Base-by-base conservation (phyloP, 2,329 filamentous ascomycete genomes). In the Fusarium sp. region DNA sequence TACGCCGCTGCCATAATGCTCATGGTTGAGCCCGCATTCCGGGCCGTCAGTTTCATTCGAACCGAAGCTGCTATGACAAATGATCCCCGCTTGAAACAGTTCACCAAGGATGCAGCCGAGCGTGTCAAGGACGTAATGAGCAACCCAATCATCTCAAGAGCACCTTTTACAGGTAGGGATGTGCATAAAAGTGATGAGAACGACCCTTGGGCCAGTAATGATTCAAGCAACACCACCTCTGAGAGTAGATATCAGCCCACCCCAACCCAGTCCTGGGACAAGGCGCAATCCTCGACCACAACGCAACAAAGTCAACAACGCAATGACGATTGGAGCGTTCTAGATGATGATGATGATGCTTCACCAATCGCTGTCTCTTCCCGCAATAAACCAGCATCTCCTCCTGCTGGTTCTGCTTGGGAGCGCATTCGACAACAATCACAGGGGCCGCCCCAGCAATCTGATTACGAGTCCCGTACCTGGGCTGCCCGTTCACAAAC, bases 391-490 rank as follows among this genome's bases (percentile, higher is more conserved):
- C 35, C 59, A 15, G 19, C 61, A 39, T 39, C 67, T 23, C 29
- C 63, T 12, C 67, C 67, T 49, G 51, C 70, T 58, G 66, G 80
- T 33, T 85, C 84, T 9, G 68, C 84, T 7, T 87, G 85, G 85
- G 84, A 85, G 33, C 82, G 84, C 33, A 62, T 87, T 39, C 82
- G 85, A 41, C 80, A 83, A 33, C 76, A 78, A 29, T 61, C 74
- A 23, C 59, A 67, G 63, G 79, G 48, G 66, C 63, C 65, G 14
- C 51, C 64, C 15, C 51, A 69, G 29, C 77, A 77, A 45, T 60
- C 66, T 37, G 60, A 52, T 16, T 61, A 48, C 23, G 62, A 75
- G 52, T 64, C 73, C 27, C 71, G 57, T 25, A 52, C 66, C 33
- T 75, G 75, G 75, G 61, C 63, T 19, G 44, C 49, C 46, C 55